A percentile compares a stretch with the other conserved stretches of the same genome.
Conservation (phyloP, 176 grass and related monocot species). For the sorghum (Sorghum bicolor) region Sorghum_bicolor_NCBIv3 NC_012876.2:56233501-56234000, state of each 20-base stretch:
- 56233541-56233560: neutral
- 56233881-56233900: too few relatives aligned
- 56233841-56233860: neutral
- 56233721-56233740: neutral
- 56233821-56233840: constrained; percentile 18
- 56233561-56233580: neutral
- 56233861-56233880: neutral
- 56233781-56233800: neutral
- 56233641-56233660: neutral
- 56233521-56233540: neutral
- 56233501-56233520: constrained; percentile 3
- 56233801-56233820: neutral
- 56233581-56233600: neutral
- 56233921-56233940: too few relatives aligned
- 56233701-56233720: neutral
- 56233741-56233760: neutral
- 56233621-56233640: constrained; percentile 4
- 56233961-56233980: constrained; percentile 84
- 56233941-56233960: neutral
- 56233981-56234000: constrained; percentile 72
- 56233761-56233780: neutral
- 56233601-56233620: neutral
- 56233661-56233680: neutral
- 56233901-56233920: neutral
- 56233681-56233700: neutral